These are phyloP conservation scores for Lecanicillium sp. DNA, from an alignment of 2,329 filamentous ascomycete genomes.

Conservation along the genomic window DNA sequence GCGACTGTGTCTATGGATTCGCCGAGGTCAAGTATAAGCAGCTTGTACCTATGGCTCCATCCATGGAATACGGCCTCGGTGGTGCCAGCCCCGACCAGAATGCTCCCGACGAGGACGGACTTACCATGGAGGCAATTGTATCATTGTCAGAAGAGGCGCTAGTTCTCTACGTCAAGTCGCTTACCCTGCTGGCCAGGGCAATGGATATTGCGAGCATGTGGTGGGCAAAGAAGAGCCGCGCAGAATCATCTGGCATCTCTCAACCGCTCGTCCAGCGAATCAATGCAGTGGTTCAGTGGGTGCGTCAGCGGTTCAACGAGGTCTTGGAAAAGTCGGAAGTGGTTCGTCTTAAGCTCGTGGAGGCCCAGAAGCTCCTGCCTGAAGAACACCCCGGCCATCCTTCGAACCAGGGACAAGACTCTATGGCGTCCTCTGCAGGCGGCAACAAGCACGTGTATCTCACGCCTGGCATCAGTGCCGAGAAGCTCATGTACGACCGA, in stretches of 20 bases:
- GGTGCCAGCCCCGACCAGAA: conserved; percentile 49
- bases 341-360: conserved; percentile 78
- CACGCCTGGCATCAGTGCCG: conserved; percentile 83
- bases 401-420: conserved; percentile 60
- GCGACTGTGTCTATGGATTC: conserved; percentile 95
- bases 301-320: conserved; percentile 89
- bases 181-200: conserved; percentile 81
- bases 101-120: conserved; percentile 57
- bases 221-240: conserved; percentile 77
- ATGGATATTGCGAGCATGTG: conserved; percentile 92
- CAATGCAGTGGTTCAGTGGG: conserved; percentile 93
- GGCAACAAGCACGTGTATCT: conserved; percentile 74
- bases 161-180: conserved; percentile 90
- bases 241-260: conserved; percentile 41
- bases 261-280: conserved; percentile 61
- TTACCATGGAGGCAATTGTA: conserved; percentile 81
- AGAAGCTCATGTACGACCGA: conserved; percentile 97
- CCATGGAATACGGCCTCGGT: conserved; percentile 62
- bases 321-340: conserved; percentile 94
- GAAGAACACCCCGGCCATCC: conserved; percentile 82
- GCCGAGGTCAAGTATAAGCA: conserved; percentile 98
- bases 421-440: conserved; percentile 46
- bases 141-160: conserved; percentile 88
- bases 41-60: conserved; percentile 81
- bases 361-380: conserved; percentile 78